Base-by-base conservation (phyloP, 768 basidiomycete species). In the Ramaria rubella region DNA sequence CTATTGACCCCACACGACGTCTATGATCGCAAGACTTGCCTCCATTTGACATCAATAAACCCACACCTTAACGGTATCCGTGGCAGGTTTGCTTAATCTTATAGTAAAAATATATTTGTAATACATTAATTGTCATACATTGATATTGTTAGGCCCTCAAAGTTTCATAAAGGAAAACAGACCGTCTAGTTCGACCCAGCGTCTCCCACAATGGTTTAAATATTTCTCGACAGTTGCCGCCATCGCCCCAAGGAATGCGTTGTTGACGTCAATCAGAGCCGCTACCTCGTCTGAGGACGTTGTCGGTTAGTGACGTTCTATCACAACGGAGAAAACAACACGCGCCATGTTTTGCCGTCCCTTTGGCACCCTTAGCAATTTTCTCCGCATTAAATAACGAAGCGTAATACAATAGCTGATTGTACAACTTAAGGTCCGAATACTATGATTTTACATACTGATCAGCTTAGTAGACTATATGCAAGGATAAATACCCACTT, bases 81-180 rank as follows among this genome's bases (percentile, higher is more conserved):
- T 42, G 8, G n/a, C n/a, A 42, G 40, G n/a, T n/a, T 48, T 27
- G 2, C 24, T 48, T 48, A 5, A 24, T 48, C 17, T 42, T 42
- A 24, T 48, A 15, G 24, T 21, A 21, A 19, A 5, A 48, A 48
- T 5, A 24, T n/a, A n/a, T n/a, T n/a, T 12, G 46, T 24, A 30
- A 24, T 48, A 48, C 24, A 48, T 3, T 48, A 48, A 48, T 48
- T 12, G 46, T 48, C 27, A 48, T 26, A 48, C 27, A 26, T 27
- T 30, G 8, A 12, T 27, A 48, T 4, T 42, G 40, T 19, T 17
- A 8, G 27, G 24, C 17, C 14, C 57, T 69, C 65, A 85, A 49
- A 83, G 29, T 62, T 81, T 86, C 82, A 94, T 86, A 65, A 83
- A 87, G 29, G 87, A 83, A 71, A 99, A 98, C 52, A 99, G 72